phyloP scores from a whole-genome alignment of 2,329 filamentous ascomycete species.

The Arthroderma uncinatum region DNA sequence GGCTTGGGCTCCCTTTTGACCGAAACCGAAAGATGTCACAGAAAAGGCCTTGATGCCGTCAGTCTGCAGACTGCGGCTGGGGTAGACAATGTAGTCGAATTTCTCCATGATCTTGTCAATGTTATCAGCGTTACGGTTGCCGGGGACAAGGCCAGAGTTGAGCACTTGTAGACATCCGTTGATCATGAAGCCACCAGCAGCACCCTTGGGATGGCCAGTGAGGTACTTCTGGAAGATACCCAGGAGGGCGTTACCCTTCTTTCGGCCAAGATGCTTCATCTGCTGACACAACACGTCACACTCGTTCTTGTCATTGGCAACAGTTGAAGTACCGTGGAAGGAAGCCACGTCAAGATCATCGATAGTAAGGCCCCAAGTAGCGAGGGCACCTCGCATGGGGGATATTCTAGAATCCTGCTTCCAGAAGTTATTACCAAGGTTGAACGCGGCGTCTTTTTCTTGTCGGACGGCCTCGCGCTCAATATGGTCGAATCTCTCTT shows the following conservation, averaged over 20 bases:
- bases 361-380: conserved; percentile 95
- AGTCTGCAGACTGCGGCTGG: conserved; percentile 87
- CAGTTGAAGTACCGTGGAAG: conserved; percentile 97
- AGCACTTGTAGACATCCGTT: conserved; percentile 95
- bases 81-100: conserved; percentile 96
- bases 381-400: conserved; percentile 86
- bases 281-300: conserved; percentile 96
- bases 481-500: conserved; percentile 76
- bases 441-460: conserved; percentile 83
- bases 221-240: conserved; percentile 99
- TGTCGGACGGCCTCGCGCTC: conserved; percentile 79
- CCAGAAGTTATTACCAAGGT: conserved; percentile 98
- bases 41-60: conserved; percentile 98
- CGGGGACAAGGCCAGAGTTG: conserved; percentile 85
- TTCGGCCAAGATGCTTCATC: conserved; percentile 83
- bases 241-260: conserved; percentile 89
- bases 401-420: conserved; percentile 89
- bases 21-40: conserved; percentile 97
- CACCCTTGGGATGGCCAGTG: conserved; percentile 97
- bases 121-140: conserved; percentile 97
- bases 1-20: conserved; percentile 94
- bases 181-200: conserved; percentile 98
- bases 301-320: conserved; percentile 99
- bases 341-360: conserved; percentile 92
- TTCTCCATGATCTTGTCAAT: conserved; percentile 93